Evolutionary conservation across 202 grass and related monocot genomes (phyloP), one percentile per base, ranked within the genome.

Genomic region (Carex arenaria): DNA sequence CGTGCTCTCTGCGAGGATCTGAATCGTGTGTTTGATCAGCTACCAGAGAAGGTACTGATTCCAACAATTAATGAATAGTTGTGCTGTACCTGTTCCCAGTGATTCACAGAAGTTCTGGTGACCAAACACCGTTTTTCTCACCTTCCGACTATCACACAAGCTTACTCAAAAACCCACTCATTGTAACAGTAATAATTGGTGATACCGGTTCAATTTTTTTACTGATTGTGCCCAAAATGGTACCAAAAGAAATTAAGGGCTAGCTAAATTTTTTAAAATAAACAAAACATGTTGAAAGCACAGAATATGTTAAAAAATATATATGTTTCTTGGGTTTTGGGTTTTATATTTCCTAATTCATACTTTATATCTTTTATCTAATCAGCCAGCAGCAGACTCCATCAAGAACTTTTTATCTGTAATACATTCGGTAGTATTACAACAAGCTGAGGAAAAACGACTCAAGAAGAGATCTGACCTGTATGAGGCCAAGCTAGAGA

Each of bases 321-420:
- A 10, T 10, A 42, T 43, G 31, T 38, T 6, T 55, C 22, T 82
- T 82, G 64, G 61, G 23, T 78, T 67, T 82, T 82, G 76, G 61
- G 23, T 78, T 67, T 42, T 10, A 53, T 85, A 53, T 87, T 74
- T 64, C 10, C 47, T 51, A 51, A 51, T 51, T 51, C 61, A 72
- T 72, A 14, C 4, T 66, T 67, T 5, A 5, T 10, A 73, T 64
- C 64, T 30, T 86, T 61, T 81, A 64, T 84, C 61, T 80, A 79
- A 90, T 85, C 84, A 99, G 97, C 85, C 78, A 88, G 91, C 91
- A 42, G 91, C 88, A 82, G 97, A 99, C 77, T 88, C 93, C 64
- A 91, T 99, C 63, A 94, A 92, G 84, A 89, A 83, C 69, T 94
- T 99, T 86, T 60, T 92, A 67, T 91, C 88, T 67, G 84, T 87